Evolutionary conservation across 108 stramenopile genomes (phyloP).

Genomic region (Skeletonema tropicum): DNA sequence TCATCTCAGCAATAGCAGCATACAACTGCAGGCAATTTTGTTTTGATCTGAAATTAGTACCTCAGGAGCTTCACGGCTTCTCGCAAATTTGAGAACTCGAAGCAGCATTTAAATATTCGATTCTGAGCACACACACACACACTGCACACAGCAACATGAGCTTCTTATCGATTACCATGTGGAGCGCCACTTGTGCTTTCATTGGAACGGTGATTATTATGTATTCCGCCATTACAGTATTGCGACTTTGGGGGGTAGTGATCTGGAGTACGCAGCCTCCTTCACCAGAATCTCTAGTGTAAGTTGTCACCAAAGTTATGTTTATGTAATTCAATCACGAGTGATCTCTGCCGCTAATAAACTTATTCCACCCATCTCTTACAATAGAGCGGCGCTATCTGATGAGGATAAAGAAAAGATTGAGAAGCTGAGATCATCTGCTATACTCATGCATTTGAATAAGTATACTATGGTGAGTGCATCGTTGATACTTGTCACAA

Average conservation of each 20-base stretch:
- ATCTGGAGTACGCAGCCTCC: background rate
- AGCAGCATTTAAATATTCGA: background rate
- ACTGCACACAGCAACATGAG: background rate
- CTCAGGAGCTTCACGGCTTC: no score
- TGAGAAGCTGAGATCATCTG: background rate
- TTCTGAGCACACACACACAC: no score
- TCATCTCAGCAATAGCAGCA: no score
- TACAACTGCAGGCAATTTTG: no score
- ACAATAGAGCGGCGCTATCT: background rate
- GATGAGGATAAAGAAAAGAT: slow-evolving; percentile 3
- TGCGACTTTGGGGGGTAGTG: background rate
- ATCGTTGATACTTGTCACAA: no score
- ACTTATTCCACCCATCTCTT: background rate
- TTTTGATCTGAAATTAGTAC: no score
- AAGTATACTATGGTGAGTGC: background rate
- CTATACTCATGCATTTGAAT: background rate
- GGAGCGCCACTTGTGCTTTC: background rate
- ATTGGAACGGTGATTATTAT: background rate
- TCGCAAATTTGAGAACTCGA: no score
- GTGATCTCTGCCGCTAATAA: background rate
- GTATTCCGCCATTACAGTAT: background rate
- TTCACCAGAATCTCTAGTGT: background rate
- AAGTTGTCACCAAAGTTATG: background rate
- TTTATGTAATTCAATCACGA: background rate
- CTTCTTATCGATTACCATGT: background rate